Evolutionary conservation across 768 basidiomycete species (phyloP), one percentile per base, ranked within the genome.

Genomic region (Leccinum boreale): DNA sequence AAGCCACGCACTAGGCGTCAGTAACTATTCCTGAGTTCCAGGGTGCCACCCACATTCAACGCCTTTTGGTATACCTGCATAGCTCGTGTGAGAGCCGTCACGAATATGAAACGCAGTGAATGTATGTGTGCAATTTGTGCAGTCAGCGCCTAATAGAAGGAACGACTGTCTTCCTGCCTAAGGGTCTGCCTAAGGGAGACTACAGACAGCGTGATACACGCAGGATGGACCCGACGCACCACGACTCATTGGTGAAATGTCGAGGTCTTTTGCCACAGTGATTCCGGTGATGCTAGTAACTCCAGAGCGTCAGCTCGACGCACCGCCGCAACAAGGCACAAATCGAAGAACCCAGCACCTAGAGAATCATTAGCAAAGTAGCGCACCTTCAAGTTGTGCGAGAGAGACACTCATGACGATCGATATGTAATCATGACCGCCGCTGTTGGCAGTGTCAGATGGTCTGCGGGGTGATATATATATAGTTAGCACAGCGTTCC

Each of bases 191-290:
- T 31, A 31, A 11, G 29, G 29, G 29, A 31, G 10, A 31, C 29
- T 31, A 12, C 29, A 31, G 29, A 31, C 29, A 31, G 50, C 45
- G 53, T 52, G 57, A 60, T 51, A 21, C 39, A 56, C 35, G 35
- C 26, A 50, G 26, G 11, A 23, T 46, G 36, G 15, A 36, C 47
- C 29, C 28, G 21, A 70, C 76, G 51, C 61, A 81, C 81, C 52
- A 75, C 78, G 57, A 84, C 39, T 42, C 84, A 63, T 81, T 77
- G 28, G 78, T 70, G 61, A 76, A 81, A 49, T 44, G 24, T 23
- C 36, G 52, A 59, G 58, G 36, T 51, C 39, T 36, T 52, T 51
- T 46, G 59, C 39, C 24, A 35, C 50, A 39, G 53, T 33, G 39
- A 56, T 56, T 42, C 50, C 24, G 53, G 39, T 10, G 28, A 45